Conservation (phyloP, 345 rosid genomes). For the Bruguiera gymnorhiza region DNA sequence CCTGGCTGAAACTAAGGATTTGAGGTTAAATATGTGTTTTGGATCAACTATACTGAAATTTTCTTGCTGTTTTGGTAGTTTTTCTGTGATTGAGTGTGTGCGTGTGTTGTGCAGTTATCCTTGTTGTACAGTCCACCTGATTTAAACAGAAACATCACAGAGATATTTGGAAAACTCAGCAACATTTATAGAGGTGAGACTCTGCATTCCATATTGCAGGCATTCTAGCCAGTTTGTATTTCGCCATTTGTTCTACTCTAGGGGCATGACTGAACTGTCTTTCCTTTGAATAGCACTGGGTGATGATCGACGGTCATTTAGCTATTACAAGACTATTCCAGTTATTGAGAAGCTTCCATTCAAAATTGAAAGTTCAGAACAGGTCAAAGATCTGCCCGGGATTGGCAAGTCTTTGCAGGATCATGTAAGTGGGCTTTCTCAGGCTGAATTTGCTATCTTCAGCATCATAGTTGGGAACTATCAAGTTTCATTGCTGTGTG, state of each 20-base stretch:
- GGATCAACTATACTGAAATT: neutral
- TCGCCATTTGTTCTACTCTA: neutral
- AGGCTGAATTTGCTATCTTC: neutral
- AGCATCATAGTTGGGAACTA: neutral
- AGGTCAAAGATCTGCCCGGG: slow-evolving; percentile 76
- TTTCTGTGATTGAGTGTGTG: neutral
- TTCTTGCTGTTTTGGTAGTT: neutral
- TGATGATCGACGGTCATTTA: slow-evolving; percentile 89
- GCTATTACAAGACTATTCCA: slow-evolving; percentile 87
- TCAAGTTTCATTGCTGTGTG: neutral
- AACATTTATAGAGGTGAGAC: slow-evolving; percentile 75
- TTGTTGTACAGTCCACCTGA: slow-evolving; percentile 69
- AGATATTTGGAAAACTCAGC: slow-evolving; percentile 85
- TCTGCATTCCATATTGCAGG: neutral
- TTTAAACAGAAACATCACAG: slow-evolving; percentile 71
- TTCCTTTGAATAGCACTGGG: slow-evolving; percentile 65
- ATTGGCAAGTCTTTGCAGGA: slow-evolving; percentile 96
- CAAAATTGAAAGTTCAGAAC: slow-evolving; percentile 77
- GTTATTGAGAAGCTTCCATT: slow-evolving; percentile 84
- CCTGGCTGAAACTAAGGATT: neutral
- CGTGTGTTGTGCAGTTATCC: slow-evolving; percentile 36
- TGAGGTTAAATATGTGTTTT: neutral
- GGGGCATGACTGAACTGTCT: slow-evolving; percentile 13
- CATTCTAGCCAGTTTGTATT: neutral
- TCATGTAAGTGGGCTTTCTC: slow-evolving; percentile 58